Evolutionary conservation across 495 filamentous ascomycete genomes (phyloP).

Genomic region (Neurospora sp.): DNA sequence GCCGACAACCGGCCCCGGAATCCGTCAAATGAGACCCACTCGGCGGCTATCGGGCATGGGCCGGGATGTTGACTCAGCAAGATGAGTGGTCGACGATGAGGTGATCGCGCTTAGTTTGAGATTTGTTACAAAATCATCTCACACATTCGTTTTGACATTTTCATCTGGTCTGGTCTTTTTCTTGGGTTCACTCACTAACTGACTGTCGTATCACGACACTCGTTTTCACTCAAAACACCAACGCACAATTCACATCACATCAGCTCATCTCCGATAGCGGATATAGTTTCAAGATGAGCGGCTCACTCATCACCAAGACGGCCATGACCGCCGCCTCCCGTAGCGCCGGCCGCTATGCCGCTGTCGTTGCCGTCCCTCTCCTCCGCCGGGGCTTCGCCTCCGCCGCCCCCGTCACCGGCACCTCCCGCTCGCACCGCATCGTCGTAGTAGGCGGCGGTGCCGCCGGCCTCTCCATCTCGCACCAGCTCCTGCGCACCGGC

Average conservation of each 20-base stretch:
- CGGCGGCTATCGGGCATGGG: background rate
- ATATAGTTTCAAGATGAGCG: background rate
- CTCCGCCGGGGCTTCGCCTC: background rate
- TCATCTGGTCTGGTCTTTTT: background rate
- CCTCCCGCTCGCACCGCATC: constrained; percentile 41
- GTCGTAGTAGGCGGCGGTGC: constrained; percentile 56
- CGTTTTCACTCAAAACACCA: background rate
- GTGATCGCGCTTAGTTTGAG: background rate
- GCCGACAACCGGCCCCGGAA: background rate
- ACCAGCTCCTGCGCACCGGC: constrained; percentile 49
- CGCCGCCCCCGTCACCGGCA: constrained; percentile 26
- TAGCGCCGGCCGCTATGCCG: background rate
- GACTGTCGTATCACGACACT: background rate
- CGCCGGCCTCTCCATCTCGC: constrained; percentile 51
- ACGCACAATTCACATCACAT: background rate
- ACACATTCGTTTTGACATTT: background rate
- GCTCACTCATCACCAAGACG: background rate
- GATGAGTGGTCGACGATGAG: background rate
- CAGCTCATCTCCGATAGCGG: background rate
- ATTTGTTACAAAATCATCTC: background rate
- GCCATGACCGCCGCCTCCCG: background rate
- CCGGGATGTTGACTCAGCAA: background rate
- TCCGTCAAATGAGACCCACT: background rate
- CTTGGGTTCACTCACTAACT: background rate
- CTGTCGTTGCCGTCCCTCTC: background rate